phyloP scores from a whole-genome alignment of 352 stramenopile genomes.

The Phytophthora kernoviae region DNA sequence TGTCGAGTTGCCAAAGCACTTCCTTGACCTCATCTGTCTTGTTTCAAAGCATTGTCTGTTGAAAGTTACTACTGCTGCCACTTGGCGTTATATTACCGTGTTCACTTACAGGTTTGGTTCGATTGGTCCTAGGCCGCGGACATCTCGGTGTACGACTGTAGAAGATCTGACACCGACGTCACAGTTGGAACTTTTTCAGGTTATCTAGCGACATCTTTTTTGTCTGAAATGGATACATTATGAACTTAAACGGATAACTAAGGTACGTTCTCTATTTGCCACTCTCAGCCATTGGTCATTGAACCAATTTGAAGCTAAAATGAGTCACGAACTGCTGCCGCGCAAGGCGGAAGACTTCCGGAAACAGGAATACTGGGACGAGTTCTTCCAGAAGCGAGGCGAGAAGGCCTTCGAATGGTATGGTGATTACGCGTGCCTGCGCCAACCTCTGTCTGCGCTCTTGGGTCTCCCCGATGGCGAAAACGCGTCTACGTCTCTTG shows the following conservation, averaged over 20 bases:
- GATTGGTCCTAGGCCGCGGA: too few species aligned
- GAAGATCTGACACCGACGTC: too few species aligned
- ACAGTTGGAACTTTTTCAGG: too few species aligned
- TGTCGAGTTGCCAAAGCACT: background rate
- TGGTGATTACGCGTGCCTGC: slow-evolving; percentile 57
- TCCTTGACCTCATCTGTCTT: background rate
- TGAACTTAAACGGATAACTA: too few species aligned
- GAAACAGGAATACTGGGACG: slow-evolving; percentile 75
- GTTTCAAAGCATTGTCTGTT: too few species aligned
- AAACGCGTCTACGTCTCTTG: slow-evolving; percentile 27
- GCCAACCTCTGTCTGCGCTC: slow-evolving; percentile 35
- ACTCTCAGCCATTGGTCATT: background rate
- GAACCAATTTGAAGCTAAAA: background rate
- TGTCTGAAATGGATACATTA: too few species aligned
- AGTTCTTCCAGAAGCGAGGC: slow-evolving; percentile 75
- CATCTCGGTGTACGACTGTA: too few species aligned
- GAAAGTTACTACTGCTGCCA: too few species aligned
- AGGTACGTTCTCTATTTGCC: background rate
- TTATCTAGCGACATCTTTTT: too few species aligned
- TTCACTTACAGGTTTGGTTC: too few species aligned
- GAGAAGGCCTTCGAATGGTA: slow-evolving; percentile 86
- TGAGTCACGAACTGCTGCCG: slow-evolving; percentile 49
- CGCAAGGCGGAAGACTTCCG: slow-evolving; percentile 63
- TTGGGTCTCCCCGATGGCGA: slow-evolving; percentile 28
- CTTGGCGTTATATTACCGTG: too few species aligned